Evolutionary conservation across 768 basidiomycete genomes (phyloP).

Genomic region (Termitomyces sp.): DNA sequence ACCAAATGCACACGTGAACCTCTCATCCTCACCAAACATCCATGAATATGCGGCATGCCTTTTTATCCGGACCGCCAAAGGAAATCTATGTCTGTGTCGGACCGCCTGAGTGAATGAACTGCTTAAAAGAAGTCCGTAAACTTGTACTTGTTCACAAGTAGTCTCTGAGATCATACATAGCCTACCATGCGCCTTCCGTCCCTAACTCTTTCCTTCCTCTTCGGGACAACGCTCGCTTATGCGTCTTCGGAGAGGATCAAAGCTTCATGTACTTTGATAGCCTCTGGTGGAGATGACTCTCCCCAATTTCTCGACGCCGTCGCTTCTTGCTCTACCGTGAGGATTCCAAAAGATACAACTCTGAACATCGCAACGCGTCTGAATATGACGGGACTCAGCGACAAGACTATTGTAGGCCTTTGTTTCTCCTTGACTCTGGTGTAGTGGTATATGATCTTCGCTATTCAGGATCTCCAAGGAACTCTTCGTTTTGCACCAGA

Average conservation of each 20-base stretch:
- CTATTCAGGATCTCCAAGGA: slow-evolving; percentile 34
- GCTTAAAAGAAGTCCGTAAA: not conserved
- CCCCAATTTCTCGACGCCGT: slow-evolving; percentile 41
- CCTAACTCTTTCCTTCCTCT: not conserved
- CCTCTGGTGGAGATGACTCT: slow-evolving; percentile 46
- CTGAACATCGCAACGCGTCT: slow-evolving; percentile 44
- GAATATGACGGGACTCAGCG: slow-evolving; percentile 45
- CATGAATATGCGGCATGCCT: not conserved
- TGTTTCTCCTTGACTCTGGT: not conserved
- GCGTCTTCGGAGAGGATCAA: not conserved
- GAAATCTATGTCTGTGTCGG: slow-evolving; percentile 3
- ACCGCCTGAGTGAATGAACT: slow-evolving; percentile 1
- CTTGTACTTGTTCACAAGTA: not conserved
- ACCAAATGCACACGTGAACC: not conserved
- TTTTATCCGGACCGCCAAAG: slow-evolving; percentile 8
- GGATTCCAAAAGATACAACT: slow-evolving; percentile 39
- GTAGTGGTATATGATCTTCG: not conserved
- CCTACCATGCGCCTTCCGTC: slow-evolving; percentile 4
- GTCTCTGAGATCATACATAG: not conserved
- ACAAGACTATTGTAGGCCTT: slow-evolving; percentile 42
- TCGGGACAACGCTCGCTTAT: slow-evolving; percentile 2
- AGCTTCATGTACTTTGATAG: slow-evolving; percentile 32
- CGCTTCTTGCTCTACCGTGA: slow-evolving; percentile 32
- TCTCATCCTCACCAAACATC: not conserved
- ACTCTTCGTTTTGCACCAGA: slow-evolving; percentile 45